These are phyloP conservation scores for Hippophae tibetana DNA, from an alignment of 306 rosid genomes.

Conservation along the genomic window DNA sequence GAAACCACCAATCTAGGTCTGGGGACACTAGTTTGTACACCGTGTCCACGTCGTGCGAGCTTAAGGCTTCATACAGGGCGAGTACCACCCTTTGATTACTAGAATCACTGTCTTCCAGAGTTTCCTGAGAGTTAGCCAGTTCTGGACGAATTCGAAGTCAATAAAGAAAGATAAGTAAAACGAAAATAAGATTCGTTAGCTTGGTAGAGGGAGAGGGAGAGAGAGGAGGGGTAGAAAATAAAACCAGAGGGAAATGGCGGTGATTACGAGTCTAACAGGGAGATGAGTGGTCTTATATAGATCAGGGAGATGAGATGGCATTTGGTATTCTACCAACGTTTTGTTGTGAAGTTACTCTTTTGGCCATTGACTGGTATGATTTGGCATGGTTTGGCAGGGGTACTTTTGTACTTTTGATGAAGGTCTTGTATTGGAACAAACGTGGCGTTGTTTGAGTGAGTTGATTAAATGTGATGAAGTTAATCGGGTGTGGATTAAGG, in stretches of 20 bases:
- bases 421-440: no score
- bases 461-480: no score
- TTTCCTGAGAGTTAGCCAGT: conserved; percentile 84
- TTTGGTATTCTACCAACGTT: no score
- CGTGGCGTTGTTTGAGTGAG: no score
- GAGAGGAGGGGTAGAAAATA: neutral
- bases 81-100: conserved; percentile 56
- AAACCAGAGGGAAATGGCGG: neutral
- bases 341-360: neutral
- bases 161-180: neutral
- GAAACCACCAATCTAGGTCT: conserved; percentile 99
- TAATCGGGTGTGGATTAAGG: no score
- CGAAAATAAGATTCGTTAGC: neutral
- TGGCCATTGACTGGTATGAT: neutral
- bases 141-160: conserved; percentile 20
- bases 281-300: conserved; percentile 6
- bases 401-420: no score
- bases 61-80: conserved; percentile 75
- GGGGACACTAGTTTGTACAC: conserved; percentile 57
- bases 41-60: conserved; percentile 48
- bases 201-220: neutral
- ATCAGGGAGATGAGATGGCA: no score
- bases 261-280: neutral
- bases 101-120: conserved; percentile 41
- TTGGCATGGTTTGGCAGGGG: no score